Evolutionary conservation across 306 rosid species (phyloP).

Genomic region (Lathyrus tuberosus): DNA sequence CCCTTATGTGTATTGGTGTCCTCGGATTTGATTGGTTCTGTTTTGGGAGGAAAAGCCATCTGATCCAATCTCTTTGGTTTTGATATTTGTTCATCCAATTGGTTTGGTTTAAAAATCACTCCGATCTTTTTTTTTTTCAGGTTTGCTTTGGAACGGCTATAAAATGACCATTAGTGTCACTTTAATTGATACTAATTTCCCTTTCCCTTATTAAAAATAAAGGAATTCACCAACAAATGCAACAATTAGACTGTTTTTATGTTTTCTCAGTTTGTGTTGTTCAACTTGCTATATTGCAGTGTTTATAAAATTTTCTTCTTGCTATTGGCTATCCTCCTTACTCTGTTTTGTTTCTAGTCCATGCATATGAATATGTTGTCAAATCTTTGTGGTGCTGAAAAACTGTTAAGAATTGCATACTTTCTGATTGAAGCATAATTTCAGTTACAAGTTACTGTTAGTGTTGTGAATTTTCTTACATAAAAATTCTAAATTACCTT

Average conservation of each 20-base stretch:
- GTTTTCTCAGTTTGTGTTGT: neutral
- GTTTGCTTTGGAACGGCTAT: no score
- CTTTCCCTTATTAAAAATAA: no score
- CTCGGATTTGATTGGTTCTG: neutral
- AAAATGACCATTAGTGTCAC: no score
- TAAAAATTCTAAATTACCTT: neutral
- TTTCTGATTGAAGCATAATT: neutral
- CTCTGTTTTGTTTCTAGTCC: neutral
- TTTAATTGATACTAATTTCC: no score
- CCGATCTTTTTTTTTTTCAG: neutral
- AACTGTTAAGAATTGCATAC: constrained; percentile 11
- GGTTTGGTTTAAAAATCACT: neutral
- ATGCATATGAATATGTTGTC: constrained; percentile 10
- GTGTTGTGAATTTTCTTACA: neutral
- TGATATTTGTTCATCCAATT: neutral
- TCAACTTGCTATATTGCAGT: neutral
- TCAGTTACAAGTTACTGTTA: neutral
- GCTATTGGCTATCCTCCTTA: neutral
- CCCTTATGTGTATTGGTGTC: no score
- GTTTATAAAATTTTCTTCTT: neutral
- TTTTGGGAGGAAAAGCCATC: neutral
- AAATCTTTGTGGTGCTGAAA: neutral
- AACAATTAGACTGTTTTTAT: neutral
- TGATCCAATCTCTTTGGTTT: neutral
- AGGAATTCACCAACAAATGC: neutral